Conservation (phyloP, 1,284 basidiomycete genomes). For the Fistulinella cinereoalba region DNA sequence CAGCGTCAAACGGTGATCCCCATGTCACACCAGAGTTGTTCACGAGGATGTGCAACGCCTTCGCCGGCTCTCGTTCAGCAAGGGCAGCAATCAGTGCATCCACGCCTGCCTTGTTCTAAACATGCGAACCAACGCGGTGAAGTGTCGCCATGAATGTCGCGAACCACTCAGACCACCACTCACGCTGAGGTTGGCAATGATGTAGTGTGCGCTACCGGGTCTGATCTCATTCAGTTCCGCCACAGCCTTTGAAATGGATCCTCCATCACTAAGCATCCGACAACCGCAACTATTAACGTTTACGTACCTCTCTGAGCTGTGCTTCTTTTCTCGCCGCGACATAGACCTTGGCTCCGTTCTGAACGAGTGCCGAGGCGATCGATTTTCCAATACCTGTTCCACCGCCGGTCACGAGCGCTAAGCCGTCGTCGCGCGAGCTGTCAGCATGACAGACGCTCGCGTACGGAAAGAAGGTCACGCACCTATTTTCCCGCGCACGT, state of each 20-base stretch:
- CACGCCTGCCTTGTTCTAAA: conserved; percentile 79
- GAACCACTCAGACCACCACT: conserved; percentile 1
- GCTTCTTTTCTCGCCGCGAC: conserved; percentile 82
- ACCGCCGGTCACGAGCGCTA: conserved; percentile 80
- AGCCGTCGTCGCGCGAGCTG: background rate
- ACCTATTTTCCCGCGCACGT: conserved; percentile 76
- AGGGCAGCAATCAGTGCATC: conserved; percentile 69
- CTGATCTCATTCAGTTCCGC: conserved; percentile 57
- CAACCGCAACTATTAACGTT: background rate
- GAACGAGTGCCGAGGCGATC: conserved; percentile 77
- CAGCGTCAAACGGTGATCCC: conserved; percentile 72
- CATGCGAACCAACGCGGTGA: too few species aligned
- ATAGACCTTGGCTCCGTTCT: conserved; percentile 82
- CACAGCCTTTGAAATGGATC: conserved; percentile 42
- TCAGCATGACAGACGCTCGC: conserved; percentile 3
- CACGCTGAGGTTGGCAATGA: conserved; percentile 72
- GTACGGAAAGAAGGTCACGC: background rate
- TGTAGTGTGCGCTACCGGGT: conserved; percentile 62
- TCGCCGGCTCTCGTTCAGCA: conserved; percentile 55
- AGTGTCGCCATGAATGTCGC: too few species aligned
- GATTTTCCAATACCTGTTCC: conserved; percentile 77
- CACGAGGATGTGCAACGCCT: conserved; percentile 72
- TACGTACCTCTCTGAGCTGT: conserved; percentile 66
- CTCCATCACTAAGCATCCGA: background rate
- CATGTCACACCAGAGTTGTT: conserved; percentile 82